Conservation (phyloP, 441 rosid species). For the Euphorbia celastroides region DNA sequence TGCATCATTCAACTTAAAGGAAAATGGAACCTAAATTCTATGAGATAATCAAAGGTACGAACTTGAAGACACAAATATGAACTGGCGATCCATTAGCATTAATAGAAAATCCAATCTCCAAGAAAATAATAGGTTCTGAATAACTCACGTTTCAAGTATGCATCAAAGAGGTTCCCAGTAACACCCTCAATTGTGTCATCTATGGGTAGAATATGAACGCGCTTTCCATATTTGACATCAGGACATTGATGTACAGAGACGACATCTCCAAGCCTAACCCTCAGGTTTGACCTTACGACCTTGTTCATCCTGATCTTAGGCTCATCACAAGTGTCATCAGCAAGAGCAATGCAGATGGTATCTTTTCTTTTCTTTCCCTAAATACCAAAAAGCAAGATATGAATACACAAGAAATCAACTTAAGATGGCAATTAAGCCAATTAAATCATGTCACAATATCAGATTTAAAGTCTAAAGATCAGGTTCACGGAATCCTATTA, state of each 20-base stretch:
- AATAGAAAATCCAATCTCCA: neutral
- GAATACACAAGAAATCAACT: slow-evolving; percentile 1
- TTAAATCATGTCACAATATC: slow-evolving; percentile 44
- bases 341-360: slow-evolving; percentile 81
- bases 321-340: slow-evolving; percentile 82
- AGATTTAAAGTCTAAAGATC: neutral
- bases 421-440: slow-evolving; percentile 17
- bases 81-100: slow-evolving; percentile 19
- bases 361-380: slow-evolving; percentile 93
- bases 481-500: neutral
- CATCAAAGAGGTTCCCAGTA: slow-evolving; percentile 90
- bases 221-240: slow-evolving; percentile 86
- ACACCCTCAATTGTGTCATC: slow-evolving; percentile 94
- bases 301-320: slow-evolving; percentile 88
- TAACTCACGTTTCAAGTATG: slow-evolving; percentile 79
- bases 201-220: slow-evolving; percentile 83
- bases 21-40: neutral
- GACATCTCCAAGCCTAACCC: slow-evolving; percentile 93
- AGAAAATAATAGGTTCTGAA: slow-evolving; percentile 1
- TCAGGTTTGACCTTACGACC: slow-evolving; percentile 82
- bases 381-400: slow-evolving; percentile 7
- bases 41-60: neutral
- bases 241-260: slow-evolving; percentile 88
- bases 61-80: neutral
- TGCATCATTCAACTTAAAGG: neutral